Conservation (phyloP, 495 filamentous ascomycete species). For the Lasiosphaeria miniovina region DNA sequence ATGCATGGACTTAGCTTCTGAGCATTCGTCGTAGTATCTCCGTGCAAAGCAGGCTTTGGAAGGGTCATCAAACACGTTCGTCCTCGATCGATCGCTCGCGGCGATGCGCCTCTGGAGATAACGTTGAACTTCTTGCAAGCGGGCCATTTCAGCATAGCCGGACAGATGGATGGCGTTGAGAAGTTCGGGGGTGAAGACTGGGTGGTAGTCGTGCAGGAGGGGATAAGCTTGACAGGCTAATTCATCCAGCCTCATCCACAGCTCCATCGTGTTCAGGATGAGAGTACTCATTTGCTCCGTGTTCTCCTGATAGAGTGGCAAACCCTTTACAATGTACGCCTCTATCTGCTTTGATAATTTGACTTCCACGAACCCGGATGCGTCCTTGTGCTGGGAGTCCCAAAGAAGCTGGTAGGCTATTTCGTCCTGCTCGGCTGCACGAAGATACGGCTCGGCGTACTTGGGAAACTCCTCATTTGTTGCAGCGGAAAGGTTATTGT, state of each 20-base stretch:
- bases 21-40: slow-evolving; percentile 39
- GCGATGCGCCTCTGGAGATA: slow-evolving; percentile 42
- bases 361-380: neutral
- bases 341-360: slow-evolving; percentile 35
- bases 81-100: slow-evolving; percentile 5
- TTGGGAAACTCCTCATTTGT: slow-evolving; percentile 12
- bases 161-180: slow-evolving; percentile 51
- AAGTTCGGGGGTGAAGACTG: slow-evolving; percentile 40
- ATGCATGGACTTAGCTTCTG: slow-evolving; percentile 23
- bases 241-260: slow-evolving; percentile 45
- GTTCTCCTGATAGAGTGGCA: slow-evolving; percentile 42
- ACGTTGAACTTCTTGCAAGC: slow-evolving; percentile 45
- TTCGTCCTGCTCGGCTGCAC: slow-evolving; percentile 7
- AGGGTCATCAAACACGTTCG: slow-evolving; percentile 46
- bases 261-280: slow-evolving; percentile 41
- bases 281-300: slow-evolving; percentile 44
- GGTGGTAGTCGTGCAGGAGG: slow-evolving; percentile 36
- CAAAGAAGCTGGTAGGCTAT: neutral
- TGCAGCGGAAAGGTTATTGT: slow-evolving; percentile 9
- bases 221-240: slow-evolving; percentile 29
- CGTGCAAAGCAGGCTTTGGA: slow-evolving; percentile 40
- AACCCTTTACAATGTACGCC: slow-evolving; percentile 32
- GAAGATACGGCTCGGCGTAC: slow-evolving; percentile 13
- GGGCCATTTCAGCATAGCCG: slow-evolving; percentile 40
- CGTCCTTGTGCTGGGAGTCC: neutral